Evolutionary conservation across 2,329 filamentous ascomycete genomes (phyloP).

Genomic region (Colletotrichum sp.): DNA sequence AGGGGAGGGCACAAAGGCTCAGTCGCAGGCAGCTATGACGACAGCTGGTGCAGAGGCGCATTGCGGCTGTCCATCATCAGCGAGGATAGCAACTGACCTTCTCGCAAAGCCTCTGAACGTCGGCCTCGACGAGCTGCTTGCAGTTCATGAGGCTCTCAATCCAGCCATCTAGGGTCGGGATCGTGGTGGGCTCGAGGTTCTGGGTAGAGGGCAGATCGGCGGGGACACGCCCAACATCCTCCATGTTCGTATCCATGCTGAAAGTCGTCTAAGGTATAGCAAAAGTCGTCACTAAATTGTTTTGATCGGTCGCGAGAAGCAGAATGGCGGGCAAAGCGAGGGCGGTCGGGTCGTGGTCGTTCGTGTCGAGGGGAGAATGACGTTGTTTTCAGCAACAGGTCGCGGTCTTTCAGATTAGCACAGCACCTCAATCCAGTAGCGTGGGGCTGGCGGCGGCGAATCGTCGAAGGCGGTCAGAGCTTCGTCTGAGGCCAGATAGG

Average conservation of each 20-base stretch:
- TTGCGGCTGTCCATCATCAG: not conserved
- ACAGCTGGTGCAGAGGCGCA: not conserved
- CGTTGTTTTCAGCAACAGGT: slow-evolving; percentile 22
- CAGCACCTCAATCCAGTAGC: slow-evolving; percentile 20
- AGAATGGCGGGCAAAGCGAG: slow-evolving; percentile 8
- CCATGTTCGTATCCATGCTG: slow-evolving; percentile 96
- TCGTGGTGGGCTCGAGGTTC: slow-evolving; percentile 79
- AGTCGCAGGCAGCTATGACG: not conserved
- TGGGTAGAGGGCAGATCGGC: slow-evolving; percentile 76
- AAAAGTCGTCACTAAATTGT: not conserved
- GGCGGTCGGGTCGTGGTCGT: slow-evolving; percentile 12
- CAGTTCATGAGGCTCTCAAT: slow-evolving; percentile 98
- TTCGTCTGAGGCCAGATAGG: slow-evolving; percentile 13
- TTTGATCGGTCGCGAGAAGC: slow-evolving; percentile 19
- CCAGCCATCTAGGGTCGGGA: slow-evolving; percentile 95
- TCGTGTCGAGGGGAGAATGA: slow-evolving; percentile 12
- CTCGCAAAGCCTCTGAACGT: slow-evolving; percentile 96
- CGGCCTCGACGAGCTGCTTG: slow-evolving; percentile 95
- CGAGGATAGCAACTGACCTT: slow-evolving; percentile 67
- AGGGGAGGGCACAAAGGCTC: slow-evolving; percentile 8
- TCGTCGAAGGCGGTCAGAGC: slow-evolving; percentile 22
- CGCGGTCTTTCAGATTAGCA: slow-evolving; percentile 17
- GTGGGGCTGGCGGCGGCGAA: slow-evolving; percentile 22
- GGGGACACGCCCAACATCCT: slow-evolving; percentile 90
- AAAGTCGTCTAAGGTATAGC: slow-evolving; percentile 8